Evolutionary conservation across 208 protist genomes (phyloP).

Genomic region (Acanthamoeba polyphaga): DNA sequence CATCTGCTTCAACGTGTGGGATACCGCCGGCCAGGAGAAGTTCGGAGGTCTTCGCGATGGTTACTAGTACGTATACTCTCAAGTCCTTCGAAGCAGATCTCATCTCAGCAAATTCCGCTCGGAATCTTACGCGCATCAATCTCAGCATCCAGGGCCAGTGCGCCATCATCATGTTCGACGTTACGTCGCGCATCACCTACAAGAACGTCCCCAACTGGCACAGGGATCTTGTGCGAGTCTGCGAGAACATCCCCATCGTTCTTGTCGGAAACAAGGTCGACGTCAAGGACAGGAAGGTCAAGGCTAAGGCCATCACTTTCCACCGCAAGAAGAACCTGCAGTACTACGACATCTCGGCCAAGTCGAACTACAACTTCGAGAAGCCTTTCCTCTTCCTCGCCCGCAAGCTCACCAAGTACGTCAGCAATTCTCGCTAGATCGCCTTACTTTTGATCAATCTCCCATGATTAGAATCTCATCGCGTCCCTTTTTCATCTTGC

Average conservation of each 20-base stretch:
- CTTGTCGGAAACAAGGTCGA: slow-evolving; percentile 99
- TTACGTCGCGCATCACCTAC: slow-evolving; percentile 99
- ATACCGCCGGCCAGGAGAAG: slow-evolving; percentile 99
- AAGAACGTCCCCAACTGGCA: slow-evolving; percentile 99
- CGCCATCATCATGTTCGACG: slow-evolving; percentile 99
- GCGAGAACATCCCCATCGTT: slow-evolving; percentile 99
- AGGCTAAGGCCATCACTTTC: slow-evolving; percentile 99
- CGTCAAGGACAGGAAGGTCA: slow-evolving; percentile 99
- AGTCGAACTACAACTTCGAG: slow-evolving; percentile 99
- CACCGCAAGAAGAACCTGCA: slow-evolving; percentile 99
- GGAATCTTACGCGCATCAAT: neutral
- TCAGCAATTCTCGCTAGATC: neutral
- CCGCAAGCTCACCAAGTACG: slow-evolving; percentile 95
- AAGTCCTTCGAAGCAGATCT: slow-evolving; percentile 83
- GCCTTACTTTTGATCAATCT: neutral
- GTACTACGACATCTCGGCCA: slow-evolving; percentile 99
- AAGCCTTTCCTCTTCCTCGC: slow-evolving; percentile 99
- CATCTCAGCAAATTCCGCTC: neutral
- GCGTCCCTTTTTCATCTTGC: neutral
- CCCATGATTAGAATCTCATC: neutral
- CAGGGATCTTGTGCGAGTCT: slow-evolving; percentile 98
- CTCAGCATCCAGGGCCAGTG: slow-evolving; percentile 96
- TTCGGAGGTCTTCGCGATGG: slow-evolving; percentile 99
- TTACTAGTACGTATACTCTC: slow-evolving; percentile 95
- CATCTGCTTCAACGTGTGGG: slow-evolving; percentile 99